Evolutionary conservation across 2,329 filamentous ascomycete species (phyloP).

Genomic region (Calonectria honghensis): DNA sequence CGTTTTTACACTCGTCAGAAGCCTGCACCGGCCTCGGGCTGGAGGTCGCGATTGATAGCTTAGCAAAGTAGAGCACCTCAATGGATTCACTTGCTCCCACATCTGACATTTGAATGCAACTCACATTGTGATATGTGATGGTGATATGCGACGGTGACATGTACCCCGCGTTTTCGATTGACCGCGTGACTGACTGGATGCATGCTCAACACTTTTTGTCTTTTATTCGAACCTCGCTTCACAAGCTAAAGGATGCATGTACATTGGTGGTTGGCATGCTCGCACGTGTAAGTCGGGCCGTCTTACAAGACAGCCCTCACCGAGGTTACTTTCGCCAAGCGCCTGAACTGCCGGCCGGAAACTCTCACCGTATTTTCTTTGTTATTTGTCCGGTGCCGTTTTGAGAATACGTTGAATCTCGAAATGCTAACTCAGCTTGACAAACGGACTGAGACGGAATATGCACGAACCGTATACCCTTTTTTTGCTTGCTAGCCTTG

Average conservation of each 20-base stretch:
- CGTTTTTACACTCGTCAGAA: conserved; percentile 21
- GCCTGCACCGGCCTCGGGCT: conserved; percentile 9
- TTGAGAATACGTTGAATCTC: conserved; percentile 22
- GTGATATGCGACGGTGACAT: conserved; percentile 12
- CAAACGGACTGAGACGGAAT: neutral
- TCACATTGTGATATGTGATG: conserved; percentile 26
- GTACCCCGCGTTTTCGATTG: neutral
- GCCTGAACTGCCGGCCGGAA: neutral
- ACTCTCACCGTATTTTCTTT: conserved; percentile 30
- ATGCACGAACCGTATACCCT: conserved; percentile 14
- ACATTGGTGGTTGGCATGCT: conserved; percentile 7
- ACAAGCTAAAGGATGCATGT: conserved; percentile 5
- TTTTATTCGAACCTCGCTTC: conserved; percentile 16
- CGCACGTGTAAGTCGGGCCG: conserved; percentile 39
- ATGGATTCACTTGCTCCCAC: conserved; percentile 29
- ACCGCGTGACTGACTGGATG: conserved; percentile 2
- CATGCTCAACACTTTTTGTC: conserved; percentile 16
- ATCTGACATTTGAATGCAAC: neutral
- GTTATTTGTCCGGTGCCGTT: neutral
- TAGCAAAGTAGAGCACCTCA: conserved; percentile 30
- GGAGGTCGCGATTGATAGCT: conserved; percentile 28
- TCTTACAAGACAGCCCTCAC: conserved; percentile 30
- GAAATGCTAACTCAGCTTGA: neutral
- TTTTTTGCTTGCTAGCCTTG: conserved; percentile 1
- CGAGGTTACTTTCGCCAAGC: conserved; percentile 9